Percentiles rank a stretch among this genome's conserved stretches.
These are phyloP conservation scores for Leccinum barrowsii DNA, from an alignment of 768 basidiomycete genomes.

Conservation along the genomic window DNA sequence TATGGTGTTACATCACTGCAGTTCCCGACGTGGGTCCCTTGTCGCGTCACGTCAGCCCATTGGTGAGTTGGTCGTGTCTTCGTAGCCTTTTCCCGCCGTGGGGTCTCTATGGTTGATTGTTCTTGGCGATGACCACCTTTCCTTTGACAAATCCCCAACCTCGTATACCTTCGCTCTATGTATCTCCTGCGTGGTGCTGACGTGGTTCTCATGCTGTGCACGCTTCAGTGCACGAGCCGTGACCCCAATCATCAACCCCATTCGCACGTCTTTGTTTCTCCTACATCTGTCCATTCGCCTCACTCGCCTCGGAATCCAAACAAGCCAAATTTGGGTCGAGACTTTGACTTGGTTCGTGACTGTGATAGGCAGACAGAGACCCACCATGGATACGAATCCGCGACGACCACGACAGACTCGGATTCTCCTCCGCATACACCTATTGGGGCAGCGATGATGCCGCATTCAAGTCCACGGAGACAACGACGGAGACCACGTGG, in stretches of 20 bases:
- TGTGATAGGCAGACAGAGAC: constrained; percentile 7
- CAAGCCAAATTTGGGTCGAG: too few relatives aligned
- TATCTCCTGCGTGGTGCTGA: constrained; percentile 8
- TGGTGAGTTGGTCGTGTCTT: constrained; percentile 17
- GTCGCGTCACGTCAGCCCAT: constrained; percentile 5
- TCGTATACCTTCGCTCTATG: neutral
- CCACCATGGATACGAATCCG: constrained; percentile 25
- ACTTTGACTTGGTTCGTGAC: too few relatives aligned
- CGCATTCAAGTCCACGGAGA: constrained; percentile 10
- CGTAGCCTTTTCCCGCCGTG: neutral
- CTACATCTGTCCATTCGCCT: neutral
- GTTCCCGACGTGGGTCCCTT: constrained; percentile 15
- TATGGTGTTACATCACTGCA: neutral
- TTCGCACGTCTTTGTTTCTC: constrained; percentile 4
- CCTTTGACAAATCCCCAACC: neutral
- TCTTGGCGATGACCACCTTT: neutral
- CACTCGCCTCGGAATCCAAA: neutral
- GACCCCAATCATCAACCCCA: constrained; percentile 4
- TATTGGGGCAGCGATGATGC: constrained; percentile 9
- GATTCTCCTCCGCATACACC: constrained; percentile 28
- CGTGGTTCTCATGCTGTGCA: neutral
- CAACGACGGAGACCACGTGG: constrained; percentile 3
- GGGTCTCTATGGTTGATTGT: neutral
- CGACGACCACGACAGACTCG: constrained; percentile 28
- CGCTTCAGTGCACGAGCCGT: constrained; percentile 1